phyloP scores from a whole-genome alignment of 495 filamentous ascomycete species.

The Sabuloglossum arenarium region DNA sequence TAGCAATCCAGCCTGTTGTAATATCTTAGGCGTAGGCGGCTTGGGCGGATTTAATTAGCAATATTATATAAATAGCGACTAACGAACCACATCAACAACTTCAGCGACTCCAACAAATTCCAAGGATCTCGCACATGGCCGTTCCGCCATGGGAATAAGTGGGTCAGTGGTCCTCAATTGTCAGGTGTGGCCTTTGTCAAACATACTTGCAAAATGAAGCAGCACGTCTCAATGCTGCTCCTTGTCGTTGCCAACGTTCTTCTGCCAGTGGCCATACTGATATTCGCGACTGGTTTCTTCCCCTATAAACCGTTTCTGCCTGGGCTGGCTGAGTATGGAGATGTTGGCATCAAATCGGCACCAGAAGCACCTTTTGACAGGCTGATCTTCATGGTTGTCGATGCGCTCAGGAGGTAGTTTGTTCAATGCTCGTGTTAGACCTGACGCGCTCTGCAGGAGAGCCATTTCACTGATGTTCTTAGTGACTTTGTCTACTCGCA shows the following conservation, averaged over 20 bases:
- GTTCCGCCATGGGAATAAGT: background rate
- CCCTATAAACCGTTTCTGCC: conserved; percentile 88
- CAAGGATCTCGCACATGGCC: background rate
- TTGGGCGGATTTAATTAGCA: too few species aligned
- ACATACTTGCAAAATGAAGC: background rate
- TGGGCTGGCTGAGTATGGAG: conserved; percentile 49
- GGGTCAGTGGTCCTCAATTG: background rate
- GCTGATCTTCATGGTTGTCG: conserved; percentile 92
- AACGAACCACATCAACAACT: background rate
- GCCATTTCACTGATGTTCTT: background rate
- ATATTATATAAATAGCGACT: too few species aligned
- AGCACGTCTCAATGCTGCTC: background rate
- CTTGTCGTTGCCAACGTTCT: conserved; percentile 40
- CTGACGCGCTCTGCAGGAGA: background rate
- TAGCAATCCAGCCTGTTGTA: too few species aligned
- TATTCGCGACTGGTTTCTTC: conserved; percentile 88
- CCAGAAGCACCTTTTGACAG: conserved; percentile 58
- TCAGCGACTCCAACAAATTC: background rate
- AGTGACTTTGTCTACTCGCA: conserved; percentile 89
- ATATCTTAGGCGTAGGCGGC: too few species aligned
- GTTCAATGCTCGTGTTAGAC: background rate
- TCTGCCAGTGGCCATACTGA: conserved; percentile 52
- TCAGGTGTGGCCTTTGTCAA: background rate
- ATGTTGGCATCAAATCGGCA: conserved; percentile 18
- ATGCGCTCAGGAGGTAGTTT: conserved; percentile 73